Evolutionary conservation across 169 alveolate species (phyloP).

Genomic region (Miamiensis avidus): DNA sequence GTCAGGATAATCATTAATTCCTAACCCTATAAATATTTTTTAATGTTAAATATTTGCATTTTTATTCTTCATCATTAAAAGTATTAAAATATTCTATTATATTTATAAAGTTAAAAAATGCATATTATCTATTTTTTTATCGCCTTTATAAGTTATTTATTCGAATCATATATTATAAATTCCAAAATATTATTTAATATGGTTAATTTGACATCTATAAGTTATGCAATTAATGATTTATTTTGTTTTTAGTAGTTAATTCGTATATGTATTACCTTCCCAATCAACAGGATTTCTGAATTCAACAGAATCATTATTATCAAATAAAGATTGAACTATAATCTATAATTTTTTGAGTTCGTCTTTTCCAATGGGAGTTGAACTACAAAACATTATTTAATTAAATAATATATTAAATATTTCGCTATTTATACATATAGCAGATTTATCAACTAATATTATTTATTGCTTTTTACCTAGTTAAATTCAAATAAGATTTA

Average conservation of each 20-base stretch:
- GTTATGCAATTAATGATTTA: background rate
- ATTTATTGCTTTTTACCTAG: too few relatives aligned
- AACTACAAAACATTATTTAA: background rate
- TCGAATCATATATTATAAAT: too few relatives aligned
- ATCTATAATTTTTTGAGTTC: constrained; percentile 22
- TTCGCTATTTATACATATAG: too few relatives aligned
- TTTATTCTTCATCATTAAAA: background rate
- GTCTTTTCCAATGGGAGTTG: constrained; percentile 26
- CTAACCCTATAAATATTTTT: constrained; percentile 22
- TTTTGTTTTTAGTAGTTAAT: too few relatives aligned
- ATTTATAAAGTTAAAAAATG: background rate
- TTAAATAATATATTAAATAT: too few relatives aligned
- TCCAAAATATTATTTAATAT: too few relatives aligned
- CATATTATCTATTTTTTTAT: background rate
- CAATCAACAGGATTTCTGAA: constrained; percentile 67
- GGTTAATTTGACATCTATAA: too few relatives aligned
- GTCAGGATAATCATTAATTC: constrained; percentile 55
- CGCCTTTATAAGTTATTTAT: background rate
- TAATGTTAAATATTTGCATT: background rate
- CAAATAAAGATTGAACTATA: constrained; percentile 40
- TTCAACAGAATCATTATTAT: constrained; percentile 51
- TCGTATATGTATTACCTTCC: constrained; percentile 20
- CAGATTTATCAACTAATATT: too few relatives aligned
- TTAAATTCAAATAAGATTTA: too few relatives aligned
- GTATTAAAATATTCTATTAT: background rate